Conservation (phyloP, 2,329 filamentous ascomycete genomes). For the Aspergillus floridensis region DNA sequence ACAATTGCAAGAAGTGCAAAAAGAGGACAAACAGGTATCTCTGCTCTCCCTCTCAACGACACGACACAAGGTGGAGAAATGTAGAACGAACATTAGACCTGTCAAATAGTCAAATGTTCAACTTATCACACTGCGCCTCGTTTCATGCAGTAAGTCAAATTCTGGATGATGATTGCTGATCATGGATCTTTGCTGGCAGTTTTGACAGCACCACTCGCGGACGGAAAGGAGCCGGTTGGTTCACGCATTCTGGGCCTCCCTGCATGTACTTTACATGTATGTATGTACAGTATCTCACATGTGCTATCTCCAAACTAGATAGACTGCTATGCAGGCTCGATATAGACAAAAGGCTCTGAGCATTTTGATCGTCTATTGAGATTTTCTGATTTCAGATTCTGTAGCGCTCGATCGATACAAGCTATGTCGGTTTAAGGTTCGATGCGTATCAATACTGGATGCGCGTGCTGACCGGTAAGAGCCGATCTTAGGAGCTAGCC, state of each 20-base stretch:
- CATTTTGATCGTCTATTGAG: background rate
- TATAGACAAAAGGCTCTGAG: background rate
- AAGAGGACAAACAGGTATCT: background rate
- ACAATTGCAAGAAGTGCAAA: background rate
- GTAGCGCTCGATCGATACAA: background rate
- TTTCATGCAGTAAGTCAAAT: background rate
- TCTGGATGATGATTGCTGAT: background rate
- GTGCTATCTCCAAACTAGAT: background rate
- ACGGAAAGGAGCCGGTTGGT: constrained; percentile 2
- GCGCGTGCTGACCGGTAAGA: background rate
- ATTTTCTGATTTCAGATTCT: background rate
- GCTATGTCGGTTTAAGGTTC: background rate
- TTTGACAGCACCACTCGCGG: background rate
- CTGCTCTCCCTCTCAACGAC: background rate
- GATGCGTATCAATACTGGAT: background rate
- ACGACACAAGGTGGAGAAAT: background rate
- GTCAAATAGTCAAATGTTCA: background rate
- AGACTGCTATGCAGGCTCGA: background rate
- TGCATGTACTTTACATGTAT: background rate
- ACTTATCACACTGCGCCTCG: background rate
- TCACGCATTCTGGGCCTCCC: background rate
- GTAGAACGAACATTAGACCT: background rate
- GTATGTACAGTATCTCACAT: background rate
- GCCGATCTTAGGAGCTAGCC: background rate
- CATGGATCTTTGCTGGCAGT: background rate